phyloP scores from a whole-genome alignment of 352 stramenopile species.

The Pythium utonaiense region DNA sequence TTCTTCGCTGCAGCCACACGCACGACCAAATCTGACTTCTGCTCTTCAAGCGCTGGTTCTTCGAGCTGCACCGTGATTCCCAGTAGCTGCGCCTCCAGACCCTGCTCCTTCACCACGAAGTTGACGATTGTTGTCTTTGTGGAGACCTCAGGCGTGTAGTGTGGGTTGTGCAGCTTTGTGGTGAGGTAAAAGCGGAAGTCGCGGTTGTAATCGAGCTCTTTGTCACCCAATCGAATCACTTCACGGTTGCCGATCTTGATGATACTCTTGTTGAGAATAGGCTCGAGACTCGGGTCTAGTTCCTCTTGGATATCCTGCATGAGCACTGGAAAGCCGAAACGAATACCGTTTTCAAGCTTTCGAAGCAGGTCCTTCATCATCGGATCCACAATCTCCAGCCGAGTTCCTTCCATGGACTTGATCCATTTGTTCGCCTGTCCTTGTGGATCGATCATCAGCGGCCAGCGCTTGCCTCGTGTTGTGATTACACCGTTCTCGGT shows the following conservation, averaged over 20 bases:
- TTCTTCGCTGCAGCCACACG: conserved; percentile 92
- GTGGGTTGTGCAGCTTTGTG: conserved; percentile 95
- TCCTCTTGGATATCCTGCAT: conserved; percentile 96
- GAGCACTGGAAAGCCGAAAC: conserved; percentile 91
- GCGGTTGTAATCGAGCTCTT: conserved; percentile 94
- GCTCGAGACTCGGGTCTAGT: conserved; percentile 93
- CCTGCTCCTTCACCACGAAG: conserved; percentile 95
- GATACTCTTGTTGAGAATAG: conserved; percentile 93
- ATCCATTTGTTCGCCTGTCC: conserved; percentile 97
- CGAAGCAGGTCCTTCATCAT: conserved; percentile 94
- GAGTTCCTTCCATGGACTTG: conserved; percentile 89
- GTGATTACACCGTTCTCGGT: conserved; percentile 97
- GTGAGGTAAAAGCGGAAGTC: conserved; percentile 96
- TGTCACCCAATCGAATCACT: conserved; percentile 92
- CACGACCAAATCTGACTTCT: conserved; percentile 91
- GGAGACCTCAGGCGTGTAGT: conserved; percentile 94
- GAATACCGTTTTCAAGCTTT: conserved; percentile 93
- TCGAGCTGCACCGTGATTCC: conserved; percentile 94
- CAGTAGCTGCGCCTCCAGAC: conserved; percentile 93
- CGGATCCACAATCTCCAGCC: conserved; percentile 91
- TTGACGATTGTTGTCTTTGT: conserved; percentile 97
- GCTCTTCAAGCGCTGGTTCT: conserved; percentile 91
- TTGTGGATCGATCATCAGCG: conserved; percentile 97
- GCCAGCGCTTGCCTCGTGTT: conserved; percentile 91
- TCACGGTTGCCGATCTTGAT: conserved; percentile 93